Evolutionary conservation across 306 rosid species (phyloP), one percentile per base, ranked within the genome.

Genomic region (Pterocarpus santalinus): DNA sequence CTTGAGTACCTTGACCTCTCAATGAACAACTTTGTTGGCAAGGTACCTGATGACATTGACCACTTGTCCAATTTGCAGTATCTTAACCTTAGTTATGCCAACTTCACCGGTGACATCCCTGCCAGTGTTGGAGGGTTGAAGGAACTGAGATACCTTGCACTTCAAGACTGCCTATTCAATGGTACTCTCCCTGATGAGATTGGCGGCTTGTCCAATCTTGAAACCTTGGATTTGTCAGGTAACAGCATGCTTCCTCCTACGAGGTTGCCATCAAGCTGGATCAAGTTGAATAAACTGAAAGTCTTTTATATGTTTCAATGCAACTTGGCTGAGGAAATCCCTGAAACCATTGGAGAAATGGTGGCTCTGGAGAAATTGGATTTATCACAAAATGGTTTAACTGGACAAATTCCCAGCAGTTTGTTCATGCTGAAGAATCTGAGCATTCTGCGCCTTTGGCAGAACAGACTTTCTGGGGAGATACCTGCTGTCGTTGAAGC

Each of bases 101-200:
- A 78, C 65, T 90, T 94, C 69, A 15, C 80, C 28, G 95, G 92
- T 0, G 88, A 87, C 13, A 85, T 94, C 12, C 98, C 98, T 14
- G 38, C 73, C 0, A 82, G 90, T 2, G 79, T 90, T 60, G 93
- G 95, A 62, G 60, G 63, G 33, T 63, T 94, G 3, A 53, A 77
- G 15, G 84, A 87, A 28, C 85, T 94, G 3, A 87, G 65, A 15
- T 2, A 0, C 58, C 89, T 94, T 84, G 14, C 32, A 9, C 78
- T 94, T 3, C 49, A 13, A 14, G 1, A 1, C 51, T 84, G 82
- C 65, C 5, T 8, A 7, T 78, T 91, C 33, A 77, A 86, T 56
- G 98, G 92, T 65, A 82, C 88, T 3, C 69, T 80, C 36, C 90
- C 91, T 6, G 83, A 81, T 28, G 91, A 91, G 75, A 91, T 88